Evolutionary conservation across 2,329 filamentous ascomycete species (phyloP), one percentile per base, ranked within the genome.

Genomic region (Akanthomyces muscarius): DNA sequence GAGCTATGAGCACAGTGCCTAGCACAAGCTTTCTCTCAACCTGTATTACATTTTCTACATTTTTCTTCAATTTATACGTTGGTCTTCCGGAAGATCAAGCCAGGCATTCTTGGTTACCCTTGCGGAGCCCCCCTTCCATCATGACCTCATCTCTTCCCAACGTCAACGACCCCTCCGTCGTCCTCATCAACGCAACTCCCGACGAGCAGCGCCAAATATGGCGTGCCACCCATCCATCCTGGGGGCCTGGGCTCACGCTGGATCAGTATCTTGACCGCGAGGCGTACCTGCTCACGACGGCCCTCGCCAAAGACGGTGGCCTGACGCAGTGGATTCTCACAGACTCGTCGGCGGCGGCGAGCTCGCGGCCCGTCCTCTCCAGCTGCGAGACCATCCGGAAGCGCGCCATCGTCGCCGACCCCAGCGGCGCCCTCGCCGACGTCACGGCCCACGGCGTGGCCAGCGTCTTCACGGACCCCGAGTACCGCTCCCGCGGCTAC

Each of bases 391-490:
- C 83, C 11, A 78, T 88, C 59, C 81, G 81, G 64, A 89, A 89
- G 74, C 78, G 78, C 36, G 83, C 84, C 5, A 70, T 88, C 4
- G 75, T 83, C 42, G 75, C 78, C 38, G 67, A 66, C 41, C 53
- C 63, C 0, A 70, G 74, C 6, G 75, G 75, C 51, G 66, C 68
- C 44, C 70, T 75, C 41, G 69, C 71, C 6, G 86, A 91, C 52
- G 84, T 82, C 2, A 77, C 86, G 11, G 85, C 86, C 18, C 88
- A 96, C 75, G 92, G 89, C 5, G 83, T 96, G 63, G 90, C 87
- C 16, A 91, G 88, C 65, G 92, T 96, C n/a, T 95, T 88, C 73
- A 92, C 88, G 4, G 83, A 86, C 47, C 82, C 85, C 0, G 79
- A 85, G 69, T 86, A 86, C 72, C 78, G 91, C 63, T 87, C 89